These are phyloP conservation scores for Russula brevipes DNA, from an alignment of 768 basidiomycete genomes.

Conservation along the genomic window DNA sequence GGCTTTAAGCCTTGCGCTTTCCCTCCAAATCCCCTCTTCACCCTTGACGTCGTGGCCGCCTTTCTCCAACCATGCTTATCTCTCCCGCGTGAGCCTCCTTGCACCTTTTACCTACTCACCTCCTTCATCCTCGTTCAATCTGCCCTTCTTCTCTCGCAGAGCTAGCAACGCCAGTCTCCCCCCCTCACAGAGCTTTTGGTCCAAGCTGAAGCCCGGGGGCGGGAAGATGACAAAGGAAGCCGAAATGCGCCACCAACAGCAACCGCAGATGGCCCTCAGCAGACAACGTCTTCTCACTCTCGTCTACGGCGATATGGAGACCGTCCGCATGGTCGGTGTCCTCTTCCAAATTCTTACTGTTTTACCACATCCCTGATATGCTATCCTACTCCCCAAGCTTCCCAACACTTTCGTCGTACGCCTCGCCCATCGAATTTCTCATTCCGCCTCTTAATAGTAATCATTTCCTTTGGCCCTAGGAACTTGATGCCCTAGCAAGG, in stretches of 20 bases:
- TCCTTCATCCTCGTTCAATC: conserved; percentile 27
- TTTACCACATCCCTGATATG: conserved; percentile 2
- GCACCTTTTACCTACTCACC: conserved; percentile 10
- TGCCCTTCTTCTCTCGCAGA: conserved; percentile 43
- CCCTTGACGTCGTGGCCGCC: conserved; percentile 4
- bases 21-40: conserved; percentile 9
- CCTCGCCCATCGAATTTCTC: conserved; percentile 7
- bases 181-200: conserved; percentile 44
- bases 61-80: conserved; percentile 54
- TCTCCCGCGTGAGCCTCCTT: conserved; percentile 64
- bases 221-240: conserved; percentile 46
- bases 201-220: conserved; percentile 55
- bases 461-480: conserved; percentile 39
- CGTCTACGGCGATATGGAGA: conserved; percentile 82
- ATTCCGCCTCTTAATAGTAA: background rate
- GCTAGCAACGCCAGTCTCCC: conserved; percentile 59
- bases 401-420: conserved; percentile 63
- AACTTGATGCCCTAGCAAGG: conserved; percentile 71
- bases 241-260: conserved; percentile 48
- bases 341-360: background rate
- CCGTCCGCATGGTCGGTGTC: conserved; percentile 59
- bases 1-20: conserved; percentile 13
- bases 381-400: conserved; percentile 40
- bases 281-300: conserved; percentile 76
- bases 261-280: conserved; percentile 58